Base-by-base conservation (phyloP, 768 basidiomycete genomes). In the Phanerodontia chrysosporium region DNA sequence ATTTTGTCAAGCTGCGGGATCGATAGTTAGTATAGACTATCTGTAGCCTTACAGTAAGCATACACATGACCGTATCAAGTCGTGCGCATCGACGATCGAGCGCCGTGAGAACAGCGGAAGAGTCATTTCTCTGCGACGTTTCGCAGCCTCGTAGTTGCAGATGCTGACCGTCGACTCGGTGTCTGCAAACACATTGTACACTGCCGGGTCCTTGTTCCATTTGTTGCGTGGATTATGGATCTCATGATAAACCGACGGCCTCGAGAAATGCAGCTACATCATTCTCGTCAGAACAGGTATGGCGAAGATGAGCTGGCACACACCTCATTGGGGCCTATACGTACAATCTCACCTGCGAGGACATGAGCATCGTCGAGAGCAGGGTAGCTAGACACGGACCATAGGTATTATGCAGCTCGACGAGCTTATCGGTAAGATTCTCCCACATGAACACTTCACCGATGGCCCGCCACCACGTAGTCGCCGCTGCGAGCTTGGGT, bases 231-330 rank as follows among this genome's bases (percentile, higher is more conserved):
- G 16, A 66, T 70, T n/a, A 70, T 69, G 25, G 71, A 75, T 59
- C 74, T 73, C 75, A 18, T 64, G 44, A 42, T 51, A 64, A 4
- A 70, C 76, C 6, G 66, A 62, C 13, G 76, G 75, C 58, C 75
- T 69, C 45, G 71, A 72, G 67, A 79, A 79, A 57, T 77, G 76
- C 48, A 79, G 72, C 78, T 78, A 18, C 39, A 18, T 18, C 39
- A 42, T 42, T 18, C 18, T 8, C 8, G 16, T 42, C 8, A 42
- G 39, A 13, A 44, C 36, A 58, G 8, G 1, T 30, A 42, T 8
- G 1, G 36, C 49, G 7, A n/a, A 6, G 32, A 35, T 35, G 7
- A 35, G 32, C 7, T 35, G 32, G 32, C 14, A 28, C 75, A 18
- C 18, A 42, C 77, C 67, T 77, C 73, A 59, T 77, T 74, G 0